Base-by-base conservation (phyloP, 1,284 basidiomycete genomes). In the Ustilago loliicola region DNA sequence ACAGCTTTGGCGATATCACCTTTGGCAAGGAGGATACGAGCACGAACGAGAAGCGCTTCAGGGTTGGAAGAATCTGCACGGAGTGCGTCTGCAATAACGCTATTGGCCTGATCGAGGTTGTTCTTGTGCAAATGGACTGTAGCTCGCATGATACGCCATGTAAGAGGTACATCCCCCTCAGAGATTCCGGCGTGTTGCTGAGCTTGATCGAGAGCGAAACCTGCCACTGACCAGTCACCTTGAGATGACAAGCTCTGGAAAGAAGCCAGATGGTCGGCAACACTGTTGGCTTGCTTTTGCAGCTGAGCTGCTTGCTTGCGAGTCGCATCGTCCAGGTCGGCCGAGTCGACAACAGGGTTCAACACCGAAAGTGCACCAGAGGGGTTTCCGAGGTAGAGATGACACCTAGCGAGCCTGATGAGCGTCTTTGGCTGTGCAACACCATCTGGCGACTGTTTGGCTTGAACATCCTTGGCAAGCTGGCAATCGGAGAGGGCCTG, bases 1-100 rank as follows among this genome's bases (percentile, higher is more conserved):
- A 92, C 87, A 0, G 93, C 91, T 81, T 92, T 91, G 10, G 89
- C 30, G 17, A 93, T 88, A 78, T 92, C 93, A 8, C 91, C 91
- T 8, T 89, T 89, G 25, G 94, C 88, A 88, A 95, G 94, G 13
- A 95, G 88, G 5, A 95, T 90, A 23, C 93, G 89, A 1, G 93
- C 94, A 54, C 94, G 91, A n/a, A 92, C 87, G 27, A 92, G 89
- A n/a, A 95, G 89, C 11, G 91, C 91, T 68, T 96, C 94, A 0
- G 93, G 92, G 1, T 93, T 93, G 77, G 90, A 91, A 6, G 91
- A 88, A 60, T 92, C 90, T 53, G 91, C 82, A 55, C 93, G 91
- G 51, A 95, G 88, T 1, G 93, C 91, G 77, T 94, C 93, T 77
- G 92, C 94, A 79, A 79, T 72, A 11, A 79, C 60, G 47, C 65